These are phyloP conservation scores for Heliamphora ciliata DNA, from an alignment of 179 eudicot species.

Conservation along the genomic window DNA sequence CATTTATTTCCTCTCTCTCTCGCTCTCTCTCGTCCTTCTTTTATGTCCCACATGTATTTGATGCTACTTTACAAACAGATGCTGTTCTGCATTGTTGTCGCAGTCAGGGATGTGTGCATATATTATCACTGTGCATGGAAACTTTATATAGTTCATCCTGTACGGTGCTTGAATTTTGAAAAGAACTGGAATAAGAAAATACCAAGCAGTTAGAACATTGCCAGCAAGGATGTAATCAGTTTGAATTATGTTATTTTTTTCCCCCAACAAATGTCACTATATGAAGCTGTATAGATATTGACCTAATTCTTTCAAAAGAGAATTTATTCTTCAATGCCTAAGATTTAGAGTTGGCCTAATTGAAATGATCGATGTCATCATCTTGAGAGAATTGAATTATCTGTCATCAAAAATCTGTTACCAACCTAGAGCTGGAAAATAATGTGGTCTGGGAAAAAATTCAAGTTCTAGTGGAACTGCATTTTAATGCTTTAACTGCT, in stretches of 20 bases:
- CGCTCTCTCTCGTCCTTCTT: neutral
- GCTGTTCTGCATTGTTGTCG: neutral
- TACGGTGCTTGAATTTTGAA: neutral
- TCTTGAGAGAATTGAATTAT: neutral
- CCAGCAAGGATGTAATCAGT: neutral
- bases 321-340: neutral
- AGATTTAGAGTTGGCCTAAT: neutral
- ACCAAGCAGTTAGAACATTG: neutral
- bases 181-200: neutral
- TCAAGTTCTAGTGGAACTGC: no score
- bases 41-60: neutral
- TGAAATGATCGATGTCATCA: neutral
- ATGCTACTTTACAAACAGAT: neutral
- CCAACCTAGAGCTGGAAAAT: neutral
- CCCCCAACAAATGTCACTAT: neutral
- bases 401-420: neutral
- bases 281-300: neutral
- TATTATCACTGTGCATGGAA: neutral
- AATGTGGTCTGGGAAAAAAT: no score
- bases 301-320: neutral
- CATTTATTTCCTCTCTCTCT: conserved; percentile 1
- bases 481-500: no score
- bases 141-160: neutral
- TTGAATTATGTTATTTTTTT: neutral
- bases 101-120: neutral